These are phyloP conservation scores for Rhodotorula diobovata DNA, from an alignment of 768 basidiomycete genomes.

Conservation along the genomic window DNA sequence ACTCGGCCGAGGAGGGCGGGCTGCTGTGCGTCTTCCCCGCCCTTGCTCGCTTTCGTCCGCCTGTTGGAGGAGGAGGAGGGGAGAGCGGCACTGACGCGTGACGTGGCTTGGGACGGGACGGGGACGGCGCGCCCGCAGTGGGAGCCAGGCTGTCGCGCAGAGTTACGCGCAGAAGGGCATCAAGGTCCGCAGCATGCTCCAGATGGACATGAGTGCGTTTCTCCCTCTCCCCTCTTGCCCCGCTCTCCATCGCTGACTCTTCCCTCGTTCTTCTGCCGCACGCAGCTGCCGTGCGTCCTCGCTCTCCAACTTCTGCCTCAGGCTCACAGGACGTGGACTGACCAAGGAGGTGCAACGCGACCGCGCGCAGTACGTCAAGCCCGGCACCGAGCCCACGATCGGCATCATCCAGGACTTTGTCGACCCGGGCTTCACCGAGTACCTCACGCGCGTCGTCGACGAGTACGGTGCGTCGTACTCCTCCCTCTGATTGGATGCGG, in stretches of 20 bases:
- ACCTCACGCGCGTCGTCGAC: constrained; percentile 32
- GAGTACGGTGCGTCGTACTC: constrained; percentile 9
- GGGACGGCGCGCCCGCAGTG: not conserved
- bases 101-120: no score
- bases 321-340: no score
- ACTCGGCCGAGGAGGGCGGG: constrained; percentile 52
- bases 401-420: constrained; percentile 44
- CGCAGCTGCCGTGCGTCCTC: not conserved
- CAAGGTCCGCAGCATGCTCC: constrained; percentile 16
- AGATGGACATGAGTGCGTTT: constrained; percentile 48
- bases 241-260: not conserved
- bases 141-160: constrained; percentile 37
- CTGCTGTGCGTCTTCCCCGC: constrained; percentile 43
- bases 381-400: constrained; percentile 41
- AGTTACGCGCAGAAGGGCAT: constrained; percentile 19
- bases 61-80: no score
- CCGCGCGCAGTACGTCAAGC: constrained; percentile 40
- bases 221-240: not conserved
- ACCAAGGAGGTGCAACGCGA: no score
- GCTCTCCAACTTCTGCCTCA: no score
- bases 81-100: no score
- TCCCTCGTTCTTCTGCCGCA: not conserved
- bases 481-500: not conserved
- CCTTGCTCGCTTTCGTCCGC: not conserved
- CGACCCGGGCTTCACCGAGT: constrained; percentile 37